phyloP scores from a whole-genome alignment of 2,329 filamentous ascomycete species.

The Aspergillus udagawae region DNA sequence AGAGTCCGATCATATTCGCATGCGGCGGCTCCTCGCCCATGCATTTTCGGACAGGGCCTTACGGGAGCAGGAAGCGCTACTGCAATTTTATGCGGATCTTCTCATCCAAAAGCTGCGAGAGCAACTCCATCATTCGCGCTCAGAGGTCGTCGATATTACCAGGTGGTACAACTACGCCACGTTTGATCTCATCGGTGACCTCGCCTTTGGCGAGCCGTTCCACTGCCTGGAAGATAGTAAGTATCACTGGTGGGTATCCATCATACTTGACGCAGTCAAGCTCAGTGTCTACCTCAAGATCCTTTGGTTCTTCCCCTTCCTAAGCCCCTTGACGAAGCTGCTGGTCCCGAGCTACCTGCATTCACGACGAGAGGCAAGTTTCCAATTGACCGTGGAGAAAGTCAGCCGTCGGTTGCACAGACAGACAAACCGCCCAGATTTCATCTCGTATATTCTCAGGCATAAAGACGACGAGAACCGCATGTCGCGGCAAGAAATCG shows the following conservation, averaged over 20 bases:
- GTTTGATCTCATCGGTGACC: conserved; percentile 41
- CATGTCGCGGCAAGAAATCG: conserved; percentile 34
- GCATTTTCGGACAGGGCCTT: conserved; percentile 31
- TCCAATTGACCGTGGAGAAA: conserved; percentile 14
- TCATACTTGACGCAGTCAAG: conserved; percentile 25
- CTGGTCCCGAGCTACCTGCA: conserved; percentile 5
- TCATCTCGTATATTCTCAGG: conserved; percentile 38
- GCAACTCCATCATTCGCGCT: not conserved
- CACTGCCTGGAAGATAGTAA: conserved; percentile 32
- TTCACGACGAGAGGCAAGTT: conserved; percentile 11
- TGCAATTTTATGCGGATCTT: conserved; percentile 19
- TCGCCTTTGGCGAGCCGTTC: conserved; percentile 41
- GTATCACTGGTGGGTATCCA: conserved; percentile 38
- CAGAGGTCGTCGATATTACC: conserved; percentile 23
- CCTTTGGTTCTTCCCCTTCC: conserved; percentile 8
- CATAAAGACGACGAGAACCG: conserved; percentile 25
- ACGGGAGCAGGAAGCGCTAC: conserved; percentile 19
- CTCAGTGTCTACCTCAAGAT: conserved; percentile 2
- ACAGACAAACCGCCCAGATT: conserved; percentile 30
- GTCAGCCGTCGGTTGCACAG: conserved; percentile 23
- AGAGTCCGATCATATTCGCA: conserved; percentile 21
- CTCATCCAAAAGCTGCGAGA: conserved; percentile 19
- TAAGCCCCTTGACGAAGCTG: conserved; percentile 16
- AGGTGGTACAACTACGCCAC: conserved; percentile 35
- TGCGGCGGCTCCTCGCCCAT: conserved; percentile 25